These are phyloP conservation scores for Colletotrichum lentis DNA, from an alignment of 2,329 filamentous ascomycete species.

Conservation along the genomic window DNA sequence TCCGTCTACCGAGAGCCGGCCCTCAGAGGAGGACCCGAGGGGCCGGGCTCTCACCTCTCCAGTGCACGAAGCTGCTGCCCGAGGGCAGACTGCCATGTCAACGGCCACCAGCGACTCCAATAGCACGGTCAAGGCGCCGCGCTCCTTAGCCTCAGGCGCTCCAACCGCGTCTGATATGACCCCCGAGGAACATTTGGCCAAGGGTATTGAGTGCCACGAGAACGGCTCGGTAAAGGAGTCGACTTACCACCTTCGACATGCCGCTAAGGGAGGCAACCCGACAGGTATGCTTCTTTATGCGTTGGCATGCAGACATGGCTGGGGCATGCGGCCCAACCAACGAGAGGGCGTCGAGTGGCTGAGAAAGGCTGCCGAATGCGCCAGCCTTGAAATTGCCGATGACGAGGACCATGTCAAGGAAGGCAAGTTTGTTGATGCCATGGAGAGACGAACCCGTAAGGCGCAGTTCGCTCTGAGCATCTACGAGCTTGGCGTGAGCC, in stretches of 20 bases:
- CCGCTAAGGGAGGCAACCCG: conserved; percentile 83
- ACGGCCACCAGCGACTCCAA: conserved; percentile 62
- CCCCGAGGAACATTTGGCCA: conserved; percentile 86
- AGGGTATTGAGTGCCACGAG: conserved; percentile 90
- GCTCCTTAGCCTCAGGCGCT: conserved; percentile 55
- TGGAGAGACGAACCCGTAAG: conserved; percentile 82
- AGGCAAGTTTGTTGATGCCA: conserved; percentile 68
- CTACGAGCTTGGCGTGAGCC: conserved; percentile 94
- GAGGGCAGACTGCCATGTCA: conserved; percentile 58
- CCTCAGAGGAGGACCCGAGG: conserved; percentile 59
- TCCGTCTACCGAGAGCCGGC: conserved; percentile 56
- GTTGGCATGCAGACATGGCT: conserved; percentile 92
- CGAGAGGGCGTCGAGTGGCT: conserved; percentile 92
- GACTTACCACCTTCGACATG: conserved; percentile 92
- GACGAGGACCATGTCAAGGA: conserved; percentile 74
- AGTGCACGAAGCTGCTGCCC: conserved; percentile 49
- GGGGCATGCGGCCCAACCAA: conserved; percentile 95
- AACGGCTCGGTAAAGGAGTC: conserved; percentile 89
- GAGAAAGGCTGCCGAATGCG: conserved; percentile 86
- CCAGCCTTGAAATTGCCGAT: conserved; percentile 82
- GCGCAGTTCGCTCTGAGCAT: conserved; percentile 95
- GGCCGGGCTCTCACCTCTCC: conserved; percentile 54
- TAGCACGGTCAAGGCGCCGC: conserved; percentile 61
- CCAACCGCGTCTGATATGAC: conserved; percentile 74
- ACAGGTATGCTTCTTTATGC: conserved; percentile 97